These are phyloP conservation scores for Plasmodium relictum DNA, from an alignment of 169 alveolate genomes.

Conservation along the genomic window DNA sequence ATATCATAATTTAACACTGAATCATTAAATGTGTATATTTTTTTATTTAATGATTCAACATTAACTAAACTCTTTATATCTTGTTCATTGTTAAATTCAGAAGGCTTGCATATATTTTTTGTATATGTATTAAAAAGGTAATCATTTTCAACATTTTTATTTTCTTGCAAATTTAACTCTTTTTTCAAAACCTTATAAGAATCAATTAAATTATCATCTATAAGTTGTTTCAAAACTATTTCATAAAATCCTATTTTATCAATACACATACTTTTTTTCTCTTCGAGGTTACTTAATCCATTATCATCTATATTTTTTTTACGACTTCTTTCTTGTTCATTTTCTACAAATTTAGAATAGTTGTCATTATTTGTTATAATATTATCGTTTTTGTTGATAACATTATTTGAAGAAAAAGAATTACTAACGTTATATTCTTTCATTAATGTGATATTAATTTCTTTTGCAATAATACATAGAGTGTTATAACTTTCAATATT, in stretches of 20 bases:
- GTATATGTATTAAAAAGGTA: conserved; percentile 30
- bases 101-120: background rate
- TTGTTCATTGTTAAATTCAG: conserved; percentile 12
- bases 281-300: background rate
- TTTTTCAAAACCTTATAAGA: conserved; percentile 25
- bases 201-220: conserved; percentile 48
- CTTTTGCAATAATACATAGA: too few species aligned
- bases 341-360: background rate
- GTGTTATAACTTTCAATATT: too few species aligned
- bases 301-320: background rate
- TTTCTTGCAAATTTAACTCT: conserved; percentile 51
- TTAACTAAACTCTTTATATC: background rate
- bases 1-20: conserved; percentile 36
- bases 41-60: conserved; percentile 11
- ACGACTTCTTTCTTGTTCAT: background rate
- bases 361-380: background rate
- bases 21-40: conserved; percentile 1
- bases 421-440: conserved; percentile 34
- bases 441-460: conserved; percentile 6
- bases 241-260: conserved; percentile 67
- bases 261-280: conserved; percentile 8
- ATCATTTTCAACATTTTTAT: conserved; percentile 17
- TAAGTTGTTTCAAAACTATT: conserved; percentile 40
- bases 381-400: background rate
- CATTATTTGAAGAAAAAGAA: conserved; percentile 18